Percentiles rank a stretch among this genome's conserved stretches.
These are phyloP conservation scores for Xylaria sp. DNA, from an alignment of 495 filamentous ascomycete species.

Conservation along the genomic window DNA sequence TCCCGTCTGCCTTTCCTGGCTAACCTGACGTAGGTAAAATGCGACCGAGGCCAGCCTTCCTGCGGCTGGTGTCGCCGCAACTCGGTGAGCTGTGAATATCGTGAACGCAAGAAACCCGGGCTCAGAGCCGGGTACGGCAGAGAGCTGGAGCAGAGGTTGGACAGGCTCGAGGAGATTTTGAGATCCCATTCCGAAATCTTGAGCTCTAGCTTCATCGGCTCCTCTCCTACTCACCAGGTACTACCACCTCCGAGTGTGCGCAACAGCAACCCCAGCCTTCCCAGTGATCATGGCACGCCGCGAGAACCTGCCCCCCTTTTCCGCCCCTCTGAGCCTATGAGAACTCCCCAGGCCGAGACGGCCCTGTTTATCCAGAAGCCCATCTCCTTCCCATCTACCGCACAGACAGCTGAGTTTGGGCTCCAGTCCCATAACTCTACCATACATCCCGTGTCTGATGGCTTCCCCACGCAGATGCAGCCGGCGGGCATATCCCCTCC, in stretches of 20 bases:
- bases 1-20: not conserved
- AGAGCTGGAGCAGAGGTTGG: slow-evolving; percentile 82
- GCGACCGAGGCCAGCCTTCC: slow-evolving; percentile 80
- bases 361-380: slow-evolving; percentile 69
- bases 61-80: slow-evolving; percentile 91
- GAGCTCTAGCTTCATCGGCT: slow-evolving; percentile 43
- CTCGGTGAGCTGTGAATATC: slow-evolving; percentile 78
- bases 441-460: slow-evolving; percentile 43
- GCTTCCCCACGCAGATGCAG: slow-evolving; percentile 42
- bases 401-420: slow-evolving; percentile 46
- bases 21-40: slow-evolving; percentile 66
- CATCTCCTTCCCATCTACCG: slow-evolving; percentile 43
- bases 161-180: slow-evolving; percentile 61
- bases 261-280: slow-evolving; percentile 50
- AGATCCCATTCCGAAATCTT: slow-evolving; percentile 57
- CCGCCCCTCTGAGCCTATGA: slow-evolving; percentile 47
- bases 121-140: slow-evolving; percentile 85
- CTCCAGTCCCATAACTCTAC: slow-evolving; percentile 39
- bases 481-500: slow-evolving; percentile 47
- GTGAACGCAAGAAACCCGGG: slow-evolving; percentile 84
- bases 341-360: slow-evolving; percentile 65
- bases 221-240: slow-evolving; percentile 52
- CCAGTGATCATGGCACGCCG: slow-evolving; percentile 57
- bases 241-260: slow-evolving; percentile 48
- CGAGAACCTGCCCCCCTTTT: slow-evolving; percentile 50